Evolutionary conservation across 1,139 yeast species (phyloP).

Genomic region (Kodamaea alishanica): DNA sequence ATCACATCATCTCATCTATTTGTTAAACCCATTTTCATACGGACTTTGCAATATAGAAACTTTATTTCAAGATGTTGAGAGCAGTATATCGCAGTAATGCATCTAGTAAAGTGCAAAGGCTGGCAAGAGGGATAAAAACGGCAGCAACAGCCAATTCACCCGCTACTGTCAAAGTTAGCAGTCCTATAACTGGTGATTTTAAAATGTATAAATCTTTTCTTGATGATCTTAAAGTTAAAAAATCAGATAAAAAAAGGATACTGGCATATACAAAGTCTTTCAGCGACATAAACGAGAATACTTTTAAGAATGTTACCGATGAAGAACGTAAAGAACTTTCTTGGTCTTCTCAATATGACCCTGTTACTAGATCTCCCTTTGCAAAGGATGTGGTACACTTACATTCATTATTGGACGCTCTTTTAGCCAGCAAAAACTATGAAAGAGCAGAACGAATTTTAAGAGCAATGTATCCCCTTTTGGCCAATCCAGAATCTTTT

Average conservation of each 20-base stretch:
- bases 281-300: slow-evolving; percentile 19
- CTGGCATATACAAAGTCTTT: slow-evolving; percentile 21
- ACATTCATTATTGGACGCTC: slow-evolving; percentile 79
- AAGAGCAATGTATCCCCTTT: slow-evolving; percentile 49
- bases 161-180: not conserved
- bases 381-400: slow-evolving; percentile 61
- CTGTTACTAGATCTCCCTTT: slow-evolving; percentile 44
- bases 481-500: slow-evolving; percentile 30
- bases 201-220: slow-evolving; percentile 14
- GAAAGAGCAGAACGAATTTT: slow-evolving; percentile 71
- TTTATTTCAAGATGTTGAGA: slow-evolving; percentile 3
- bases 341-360: slow-evolving; percentile 43
- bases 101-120: not conserved
- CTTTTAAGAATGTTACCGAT: slow-evolving; percentile 15
- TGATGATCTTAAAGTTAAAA: slow-evolving; percentile 11
- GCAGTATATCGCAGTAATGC: slow-evolving; percentile 7
- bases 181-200: slow-evolving; percentile 6
- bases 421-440: slow-evolving; percentile 63
- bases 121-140: slow-evolving; percentile 1
- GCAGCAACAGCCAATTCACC: slow-evolving; percentile 2
- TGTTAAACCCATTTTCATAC: too few species aligned
- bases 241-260: slow-evolving; percentile 1
- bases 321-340: slow-evolving; percentile 21
- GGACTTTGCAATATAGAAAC: too few species aligned
- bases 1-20: too few species aligned